phyloP scores from a whole-genome alignment of 495 filamentous ascomycete species.

The Cenococcum geophilum region DNA sequence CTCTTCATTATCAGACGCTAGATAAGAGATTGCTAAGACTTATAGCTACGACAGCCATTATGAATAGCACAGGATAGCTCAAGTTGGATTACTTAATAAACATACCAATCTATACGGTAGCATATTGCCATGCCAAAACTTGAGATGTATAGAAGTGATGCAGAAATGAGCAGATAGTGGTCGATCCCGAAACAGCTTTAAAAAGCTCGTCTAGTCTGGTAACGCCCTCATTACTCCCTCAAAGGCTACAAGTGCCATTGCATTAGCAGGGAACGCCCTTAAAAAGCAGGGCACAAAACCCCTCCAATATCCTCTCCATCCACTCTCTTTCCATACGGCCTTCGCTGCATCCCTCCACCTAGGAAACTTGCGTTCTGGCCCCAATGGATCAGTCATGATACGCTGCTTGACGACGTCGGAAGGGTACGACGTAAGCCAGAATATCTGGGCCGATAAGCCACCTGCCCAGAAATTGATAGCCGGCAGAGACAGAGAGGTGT shows the following conservation, averaged over 20 bases:
- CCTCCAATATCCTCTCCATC: slow-evolving; percentile 78
- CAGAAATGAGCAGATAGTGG: too few species aligned
- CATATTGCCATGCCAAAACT: too few species aligned
- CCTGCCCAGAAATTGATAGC: slow-evolving; percentile 96
- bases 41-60: too few species aligned
- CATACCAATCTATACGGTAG: too few species aligned
- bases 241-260: slow-evolving; percentile 86
- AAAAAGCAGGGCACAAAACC: slow-evolving; percentile 92
- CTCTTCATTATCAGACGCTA: too few species aligned
- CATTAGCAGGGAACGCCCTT: slow-evolving; percentile 93
- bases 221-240: slow-evolving; percentile 83
- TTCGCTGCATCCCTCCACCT: slow-evolving; percentile 76
- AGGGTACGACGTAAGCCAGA: slow-evolving; percentile 89
- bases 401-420: slow-evolving; percentile 94
- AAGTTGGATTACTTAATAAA: too few species aligned
- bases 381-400: slow-evolving; percentile 90
- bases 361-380: slow-evolving; percentile 61
- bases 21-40: too few species aligned
- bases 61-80: too few species aligned
- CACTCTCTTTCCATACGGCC: slow-evolving; percentile 68
- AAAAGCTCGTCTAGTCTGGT: slow-evolving; percentile 4
- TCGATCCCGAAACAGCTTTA: background rate
- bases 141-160: too few species aligned
- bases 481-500: slow-evolving; percentile 68
- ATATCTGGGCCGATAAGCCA: slow-evolving; percentile 82